Evolutionary conservation across 2,329 filamentous ascomycete species (phyloP), one percentile per base, ranked within the genome.

Genomic region (Coniochaeta sp.): DNA sequence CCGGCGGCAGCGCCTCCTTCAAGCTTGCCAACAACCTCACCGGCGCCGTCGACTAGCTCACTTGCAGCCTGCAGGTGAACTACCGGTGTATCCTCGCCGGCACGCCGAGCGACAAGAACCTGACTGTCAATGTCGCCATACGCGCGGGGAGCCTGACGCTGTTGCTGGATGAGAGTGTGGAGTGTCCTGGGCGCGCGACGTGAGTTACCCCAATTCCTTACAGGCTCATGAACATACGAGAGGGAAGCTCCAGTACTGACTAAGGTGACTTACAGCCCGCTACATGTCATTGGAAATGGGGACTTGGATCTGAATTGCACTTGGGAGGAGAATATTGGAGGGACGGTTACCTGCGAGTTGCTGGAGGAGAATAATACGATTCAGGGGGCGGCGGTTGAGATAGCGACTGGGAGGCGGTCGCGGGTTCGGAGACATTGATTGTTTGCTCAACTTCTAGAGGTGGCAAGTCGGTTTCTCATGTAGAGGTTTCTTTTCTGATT

Each of bases 51-150:
- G 52, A 54, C 46, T 22, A 51, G 13, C 16, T 56, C 16, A 42
- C n/a, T 3, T 56, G 54, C 50, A 47, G 4, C 18, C 48, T 56
- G 48, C 52, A 56, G 51, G 54, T 54, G 6, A 56, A 54, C 46
- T 56, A 56, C 24, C 50, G 54, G 14, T 56, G 54, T 26, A 51
- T 52, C 45, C 45, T 56, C 35, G 27, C 40, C 9, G 53, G 53
- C 12, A 50, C 31, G 12, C 49, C 49, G 2, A 53, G 49, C 27
- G 53, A 55, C 38, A 22, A 26, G 30, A 52, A 55, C 40, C 32
- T 55, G 27, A 53, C 50, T 2, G 42, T 55, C 14, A 35, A 53
- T 28, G 45, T 55, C 3, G 53, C 45, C 12, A 20, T 55, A 3
- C 49, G 53, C 27, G 46, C 53, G 1, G 49, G 42, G n/a, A 31